phyloP scores from a whole-genome alignment of 352 stramenopile species.

The Phytophthora lateralis region DNA sequence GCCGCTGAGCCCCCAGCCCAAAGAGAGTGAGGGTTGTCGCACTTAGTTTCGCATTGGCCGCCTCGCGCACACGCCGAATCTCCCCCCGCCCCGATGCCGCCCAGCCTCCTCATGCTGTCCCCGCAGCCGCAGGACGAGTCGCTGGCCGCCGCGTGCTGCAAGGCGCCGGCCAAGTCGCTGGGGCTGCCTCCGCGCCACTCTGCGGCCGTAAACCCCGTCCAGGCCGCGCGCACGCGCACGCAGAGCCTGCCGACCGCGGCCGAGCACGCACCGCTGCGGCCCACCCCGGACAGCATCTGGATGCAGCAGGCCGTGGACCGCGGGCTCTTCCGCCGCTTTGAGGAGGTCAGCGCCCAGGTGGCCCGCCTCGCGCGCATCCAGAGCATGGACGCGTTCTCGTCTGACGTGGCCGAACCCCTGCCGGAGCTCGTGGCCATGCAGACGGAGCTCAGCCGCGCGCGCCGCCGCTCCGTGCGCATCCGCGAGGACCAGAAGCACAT shows the following conservation, averaged over 20 bases:
- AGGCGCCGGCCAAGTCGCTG: constrained; percentile 14
- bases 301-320: constrained; percentile 52
- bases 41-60: constrained; percentile 29
- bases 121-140: constrained; percentile 24
- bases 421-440: constrained; percentile 49
- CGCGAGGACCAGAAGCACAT: constrained; percentile 66
- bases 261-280: constrained; percentile 7
- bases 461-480: constrained; percentile 47
- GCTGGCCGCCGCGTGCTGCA: constrained; percentile 1
- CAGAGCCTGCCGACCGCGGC: constrained; percentile 34
- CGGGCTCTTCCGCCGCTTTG: constrained; percentile 60
- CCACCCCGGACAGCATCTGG: constrained; percentile 18
- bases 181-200: constrained; percentile 15
- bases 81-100: constrained; percentile 20
- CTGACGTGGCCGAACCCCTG: constrained; percentile 21
- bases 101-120: constrained; percentile 28
- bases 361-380: constrained; percentile 46
- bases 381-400: constrained; percentile 32
- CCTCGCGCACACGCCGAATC: constrained; percentile 10
- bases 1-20: not conserved
- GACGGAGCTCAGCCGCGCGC: constrained; percentile 43
- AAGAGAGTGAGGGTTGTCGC: constrained; percentile 16
- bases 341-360: constrained; percentile 59
- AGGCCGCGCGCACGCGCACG: constrained; percentile 28
- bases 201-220: constrained; percentile 21